Base-by-base conservation (phyloP, 306 rosid genomes). In the Amphicarpaea edgeworthii region DNA sequence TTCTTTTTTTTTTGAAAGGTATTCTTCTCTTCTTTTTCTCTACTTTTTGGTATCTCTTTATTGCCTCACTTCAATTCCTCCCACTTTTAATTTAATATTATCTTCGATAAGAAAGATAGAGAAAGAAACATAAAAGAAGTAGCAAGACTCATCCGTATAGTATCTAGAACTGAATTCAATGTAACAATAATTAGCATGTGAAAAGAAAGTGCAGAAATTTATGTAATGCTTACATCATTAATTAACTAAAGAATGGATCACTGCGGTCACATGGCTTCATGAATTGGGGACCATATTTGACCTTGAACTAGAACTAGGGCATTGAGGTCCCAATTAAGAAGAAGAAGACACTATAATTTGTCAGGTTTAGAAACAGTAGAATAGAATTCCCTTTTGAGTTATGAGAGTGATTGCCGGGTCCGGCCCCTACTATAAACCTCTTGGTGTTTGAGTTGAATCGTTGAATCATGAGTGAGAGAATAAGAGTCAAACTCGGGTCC, bases 401-500 rank as follows among this genome's bases (percentile, higher is more conserved):
- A 32, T 28, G 80, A 69, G 87, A 87, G 92, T 75, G 73, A 76
- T 84, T 72, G 70, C 16, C 83, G 82, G 81, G 72, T 49, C 76
- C 63, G 89, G 90, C 89, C 96, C 95, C 92, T 83, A 85, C 89
- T 19, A 14, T 21, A 71, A 47, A 58, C 38, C 54, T 77, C 81
- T 72, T 84, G 70, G 26, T 49, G 53, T 79, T 82, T 8, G 70
- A 78, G 85, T 62, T 85, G 54, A 84, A 91, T 88, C 85, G 85
- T 62, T 85, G 54, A 84, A 91, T 88, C 85, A 28, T 28, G 32
- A 28, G 32, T 28, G 32, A 28, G 32, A 66, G 57, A 53, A 26
- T n/a, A n/a, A 14, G 58, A 79, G 75, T 83, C 86, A 74, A 75
- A 87, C 67, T 34, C 34, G 73, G 89, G 87, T 16, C 82, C 85